These are phyloP conservation scores for Cystobasidium ongulense DNA, from an alignment of 768 basidiomycete genomes.

Conservation along the genomic window DNA sequence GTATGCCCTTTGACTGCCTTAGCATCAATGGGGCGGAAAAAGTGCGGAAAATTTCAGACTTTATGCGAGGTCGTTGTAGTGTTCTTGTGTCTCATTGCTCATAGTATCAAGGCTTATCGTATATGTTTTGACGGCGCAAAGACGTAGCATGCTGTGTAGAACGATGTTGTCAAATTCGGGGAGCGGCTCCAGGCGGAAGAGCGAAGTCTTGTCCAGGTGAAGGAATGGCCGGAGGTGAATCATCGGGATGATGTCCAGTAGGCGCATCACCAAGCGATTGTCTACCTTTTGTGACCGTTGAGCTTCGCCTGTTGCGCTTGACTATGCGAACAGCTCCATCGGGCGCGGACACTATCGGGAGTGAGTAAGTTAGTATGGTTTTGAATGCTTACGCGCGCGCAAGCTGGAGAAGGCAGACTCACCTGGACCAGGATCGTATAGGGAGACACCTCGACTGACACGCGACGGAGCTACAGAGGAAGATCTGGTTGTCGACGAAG, in stretches of 20 bases:
- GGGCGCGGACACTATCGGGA: background rate
- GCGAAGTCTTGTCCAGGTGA: background rate
- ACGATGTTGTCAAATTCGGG: no score
- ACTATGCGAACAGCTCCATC: conserved; percentile 28
- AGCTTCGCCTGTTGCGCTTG: conserved; percentile 22
- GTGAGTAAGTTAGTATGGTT: background rate
- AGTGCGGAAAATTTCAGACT: no score
- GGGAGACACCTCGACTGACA: conserved; percentile 8
- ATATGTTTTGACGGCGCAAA: no score
- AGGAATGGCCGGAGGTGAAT: background rate
- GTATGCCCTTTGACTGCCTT: no score
- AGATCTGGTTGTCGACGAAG: background rate
- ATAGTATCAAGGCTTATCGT: no score
- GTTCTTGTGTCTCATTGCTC: no score
- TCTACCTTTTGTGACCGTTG: conserved; percentile 3
- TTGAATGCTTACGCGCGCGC: background rate
- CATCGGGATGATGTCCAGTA: background rate
- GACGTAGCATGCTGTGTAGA: no score
- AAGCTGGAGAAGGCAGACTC: background rate
- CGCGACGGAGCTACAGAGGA: background rate
- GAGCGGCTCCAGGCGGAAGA: conserved; percentile 24
- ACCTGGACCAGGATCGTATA: conserved; percentile 25
- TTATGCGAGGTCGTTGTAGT: no score
- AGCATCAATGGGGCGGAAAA: no score
- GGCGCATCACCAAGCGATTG: conserved; percentile 5